Evolutionary conservation across 2,329 filamentous ascomycete genomes (phyloP).

Genomic region (Aspergillus sp.): DNA sequence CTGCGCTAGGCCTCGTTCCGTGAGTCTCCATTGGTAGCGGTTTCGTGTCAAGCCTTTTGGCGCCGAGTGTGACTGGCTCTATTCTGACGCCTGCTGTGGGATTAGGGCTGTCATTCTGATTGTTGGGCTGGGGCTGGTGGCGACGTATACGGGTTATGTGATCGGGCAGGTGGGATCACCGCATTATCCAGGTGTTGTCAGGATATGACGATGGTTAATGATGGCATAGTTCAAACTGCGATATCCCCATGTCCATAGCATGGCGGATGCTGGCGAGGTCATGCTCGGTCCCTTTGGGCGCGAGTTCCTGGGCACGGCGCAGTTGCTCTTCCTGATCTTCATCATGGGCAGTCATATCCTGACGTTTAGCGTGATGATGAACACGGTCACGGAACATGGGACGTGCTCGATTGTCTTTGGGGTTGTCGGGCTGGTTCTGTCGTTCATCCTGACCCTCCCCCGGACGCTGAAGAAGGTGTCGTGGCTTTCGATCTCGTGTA

Average conservation of each 20-base stretch:
- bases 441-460: conserved; percentile 57
- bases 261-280: conserved; percentile 63
- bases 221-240: conserved; percentile 47
- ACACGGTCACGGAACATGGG: conserved; percentile 57
- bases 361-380: conserved; percentile 65
- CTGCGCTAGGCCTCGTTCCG: conserved; percentile 52
- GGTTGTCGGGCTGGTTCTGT: conserved; percentile 55
- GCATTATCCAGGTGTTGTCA: neutral
- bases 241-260: conserved; percentile 60
- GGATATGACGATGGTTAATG: neutral
- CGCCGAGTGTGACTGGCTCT: neutral
- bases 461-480: conserved; percentile 60
- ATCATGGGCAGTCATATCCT: conserved; percentile 67
- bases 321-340: conserved; percentile 63
- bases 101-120: conserved; percentile 40
- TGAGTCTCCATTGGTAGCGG: conserved; percentile 18
- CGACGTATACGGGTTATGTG: conserved; percentile 58
- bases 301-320: conserved; percentile 61
- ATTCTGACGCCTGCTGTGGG: neutral
- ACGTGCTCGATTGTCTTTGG: conserved; percentile 62
- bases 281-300: conserved; percentile 60
- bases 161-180: conserved; percentile 50
- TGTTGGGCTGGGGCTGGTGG: conserved; percentile 50
- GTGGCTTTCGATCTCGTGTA: conserved; percentile 56
- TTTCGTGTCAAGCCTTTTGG: neutral